Conservation (phyloP, 73 alveolate species). For the Paramecium tetraurelia region DNA sequence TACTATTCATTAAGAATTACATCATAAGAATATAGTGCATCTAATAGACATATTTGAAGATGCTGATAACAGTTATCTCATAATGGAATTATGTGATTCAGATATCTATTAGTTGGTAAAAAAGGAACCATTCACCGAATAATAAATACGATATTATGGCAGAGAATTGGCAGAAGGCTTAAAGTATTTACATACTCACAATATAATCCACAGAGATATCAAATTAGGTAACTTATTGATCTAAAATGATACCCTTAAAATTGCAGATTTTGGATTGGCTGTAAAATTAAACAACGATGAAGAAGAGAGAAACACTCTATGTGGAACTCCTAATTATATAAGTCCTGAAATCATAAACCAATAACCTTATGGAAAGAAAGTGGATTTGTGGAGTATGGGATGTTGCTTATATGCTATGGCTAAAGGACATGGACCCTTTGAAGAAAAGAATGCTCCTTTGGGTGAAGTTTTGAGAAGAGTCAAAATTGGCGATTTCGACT, state of each 20-base stretch:
- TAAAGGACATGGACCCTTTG: constrained; percentile 78
- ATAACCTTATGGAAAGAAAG: constrained; percentile 64
- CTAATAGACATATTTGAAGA: constrained; percentile 30
- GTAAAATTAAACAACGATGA: constrained; percentile 88
- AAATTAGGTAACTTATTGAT: constrained; percentile 91
- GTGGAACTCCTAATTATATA: constrained; percentile 98
- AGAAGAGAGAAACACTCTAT: constrained; percentile 87
- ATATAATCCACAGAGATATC: constrained; percentile 87
- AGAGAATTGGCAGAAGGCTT: constrained; percentile 58
- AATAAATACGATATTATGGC: constrained; percentile 4
- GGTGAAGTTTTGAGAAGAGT: constrained; percentile 24
- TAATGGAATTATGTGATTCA: constrained; percentile 57
- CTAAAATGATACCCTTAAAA: constrained; percentile 81
- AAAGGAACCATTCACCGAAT: constrained; percentile 26
- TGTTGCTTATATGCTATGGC: constrained; percentile 76
- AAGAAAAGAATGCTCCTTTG: constrained; percentile 66
- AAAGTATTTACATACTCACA: constrained; percentile 53
- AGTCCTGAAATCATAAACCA: constrained; percentile 72
- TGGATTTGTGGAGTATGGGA: constrained; percentile 82
- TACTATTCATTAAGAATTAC: constrained; percentile 1
- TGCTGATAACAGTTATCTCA: constrained; percentile 27
- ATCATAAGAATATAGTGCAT: constrained; percentile 35
- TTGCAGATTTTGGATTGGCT: constrained; percentile 94
- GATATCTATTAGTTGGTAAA: constrained; percentile 26
- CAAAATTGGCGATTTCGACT: not conserved